phyloP scores from a whole-genome alignment of 768 basidiomycete genomes.

The Russula ochroleuca region DNA sequence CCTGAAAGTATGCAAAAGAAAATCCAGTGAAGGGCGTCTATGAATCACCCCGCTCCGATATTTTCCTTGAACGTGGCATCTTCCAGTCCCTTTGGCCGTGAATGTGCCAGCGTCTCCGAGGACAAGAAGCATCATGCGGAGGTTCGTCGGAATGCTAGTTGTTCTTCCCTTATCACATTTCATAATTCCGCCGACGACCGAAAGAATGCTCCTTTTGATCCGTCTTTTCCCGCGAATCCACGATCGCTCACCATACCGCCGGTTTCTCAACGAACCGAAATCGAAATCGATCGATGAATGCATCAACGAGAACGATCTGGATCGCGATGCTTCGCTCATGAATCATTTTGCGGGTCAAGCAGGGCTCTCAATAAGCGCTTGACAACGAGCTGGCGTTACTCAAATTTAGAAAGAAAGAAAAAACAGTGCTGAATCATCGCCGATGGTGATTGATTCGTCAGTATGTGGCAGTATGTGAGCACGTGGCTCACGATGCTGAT shows the following conservation, averaged over 20 bases:
- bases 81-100: constrained; percentile 47
- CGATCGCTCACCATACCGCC: not conserved
- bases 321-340: constrained; percentile 54
- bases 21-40: not conserved
- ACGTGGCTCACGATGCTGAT: not conserved
- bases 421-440: too few species aligned
- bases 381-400: too few species aligned
- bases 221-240: not conserved
- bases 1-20: not conserved
- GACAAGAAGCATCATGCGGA: constrained; percentile 56
- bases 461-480: not conserved
- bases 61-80: not conserved
- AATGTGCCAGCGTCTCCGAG: constrained; percentile 42
- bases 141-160: constrained; percentile 51
- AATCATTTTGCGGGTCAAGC: not conserved
- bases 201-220: constrained; percentile 14
- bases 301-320: constrained; percentile 39
- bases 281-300: not conserved
- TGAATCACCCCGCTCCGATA: not conserved
- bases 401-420: too few species aligned
- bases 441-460: too few species aligned
- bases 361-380: not conserved
- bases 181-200: constrained; percentile 16
- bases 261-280: not conserved
- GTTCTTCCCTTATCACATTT: constrained; percentile 1